These are phyloP conservation scores for Codiaeum variegatum DNA, from an alignment of 441 rosid genomes.

Conservation along the genomic window DNA sequence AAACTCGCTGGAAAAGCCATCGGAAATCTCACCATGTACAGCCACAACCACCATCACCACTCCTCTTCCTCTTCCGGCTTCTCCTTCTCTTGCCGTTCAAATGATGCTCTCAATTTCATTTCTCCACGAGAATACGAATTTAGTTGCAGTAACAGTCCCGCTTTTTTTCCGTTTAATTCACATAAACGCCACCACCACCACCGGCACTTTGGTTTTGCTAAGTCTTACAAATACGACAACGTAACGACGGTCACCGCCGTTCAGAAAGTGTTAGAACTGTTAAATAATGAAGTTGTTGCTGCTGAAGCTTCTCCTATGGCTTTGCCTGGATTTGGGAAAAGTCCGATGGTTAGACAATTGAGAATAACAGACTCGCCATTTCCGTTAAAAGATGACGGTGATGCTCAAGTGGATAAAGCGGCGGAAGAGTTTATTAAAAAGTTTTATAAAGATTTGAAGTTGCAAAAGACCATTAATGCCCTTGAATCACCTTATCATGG, in stretches of 20 bases:
- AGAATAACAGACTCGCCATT: slow-evolving; percentile 91
- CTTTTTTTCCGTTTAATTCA: slow-evolving; percentile 26
- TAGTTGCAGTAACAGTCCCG: slow-evolving; percentile 74
- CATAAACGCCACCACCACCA: slow-evolving; percentile 38
- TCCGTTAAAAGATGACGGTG: slow-evolving; percentile 58
- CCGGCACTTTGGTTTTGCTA: slow-evolving; percentile 21
- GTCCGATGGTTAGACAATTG: slow-evolving; percentile 63
- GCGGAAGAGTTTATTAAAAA: slow-evolving; percentile 78
- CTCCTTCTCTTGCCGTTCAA: slow-evolving; percentile 27
- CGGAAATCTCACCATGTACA: slow-evolving; percentile 37
- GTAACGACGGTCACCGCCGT: slow-evolving; percentile 43
- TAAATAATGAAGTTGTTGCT: slow-evolving; percentile 33
- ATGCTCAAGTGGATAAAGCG: slow-evolving; percentile 56
- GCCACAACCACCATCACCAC: slow-evolving; percentile 34
- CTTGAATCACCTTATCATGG: slow-evolving; percentile 33
- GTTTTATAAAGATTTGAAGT: slow-evolving; percentile 58
- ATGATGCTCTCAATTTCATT: slow-evolving; percentile 31
- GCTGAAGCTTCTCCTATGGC: slow-evolving; percentile 43
- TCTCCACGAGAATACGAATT: slow-evolving; percentile 68
- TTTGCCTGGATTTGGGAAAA: slow-evolving; percentile 56
- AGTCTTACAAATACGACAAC: slow-evolving; percentile 36
- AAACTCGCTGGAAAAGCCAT: slow-evolving; percentile 53
- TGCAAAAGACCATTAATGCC: slow-evolving; percentile 35
- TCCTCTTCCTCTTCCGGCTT: slow-evolving; percentile 35
- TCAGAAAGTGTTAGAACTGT: slow-evolving; percentile 60